phyloP scores from a whole-genome alignment of 306 rosid genomes.

The Abrus pulchellus region DNA sequence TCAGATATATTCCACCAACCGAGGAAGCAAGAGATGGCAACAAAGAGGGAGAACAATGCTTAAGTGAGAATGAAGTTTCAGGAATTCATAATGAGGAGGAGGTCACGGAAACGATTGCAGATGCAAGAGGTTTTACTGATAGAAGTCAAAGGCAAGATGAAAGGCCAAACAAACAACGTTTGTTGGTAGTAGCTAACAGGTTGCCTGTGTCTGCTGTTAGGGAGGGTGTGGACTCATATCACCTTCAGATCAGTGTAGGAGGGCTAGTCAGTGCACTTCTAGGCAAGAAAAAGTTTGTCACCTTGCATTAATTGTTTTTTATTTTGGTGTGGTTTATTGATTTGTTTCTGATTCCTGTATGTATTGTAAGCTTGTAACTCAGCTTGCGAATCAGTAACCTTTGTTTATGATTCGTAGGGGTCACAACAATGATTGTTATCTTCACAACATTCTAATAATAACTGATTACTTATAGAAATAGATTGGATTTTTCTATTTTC shows the following conservation, averaged over 20 bases:
- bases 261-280: slow-evolving; percentile 97
- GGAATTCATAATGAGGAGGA: slow-evolving; percentile 65
- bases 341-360: slow-evolving; percentile 34
- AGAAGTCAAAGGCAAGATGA: slow-evolving; percentile 67
- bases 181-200: slow-evolving; percentile 94
- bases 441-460: slow-evolving; percentile 9
- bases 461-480: not conserved
- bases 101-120: slow-evolving; percentile 52
- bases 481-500: slow-evolving; percentile 28
- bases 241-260: slow-evolving; percentile 89
- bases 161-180: slow-evolving; percentile 70
- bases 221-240: slow-evolving; percentile 83
- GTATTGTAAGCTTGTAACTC: slow-evolving; percentile 10
- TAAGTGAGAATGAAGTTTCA: slow-evolving; percentile 49
- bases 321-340: slow-evolving; percentile 15
- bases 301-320: slow-evolving; percentile 42
- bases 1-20: slow-evolving; percentile 45
- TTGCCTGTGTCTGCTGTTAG: slow-evolving; percentile 93
- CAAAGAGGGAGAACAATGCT: slow-evolving; percentile 58
- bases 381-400: slow-evolving; percentile 1
- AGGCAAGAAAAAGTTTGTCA: slow-evolving; percentile 63
- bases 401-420: slow-evolving; percentile 1
- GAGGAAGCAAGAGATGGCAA: slow-evolving; percentile 66
- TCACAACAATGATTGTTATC: slow-evolving; percentile 33
- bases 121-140: slow-evolving; percentile 51